A percentile compares a stretch with the other conserved stretches of the same genome.
Evolutionary conservation across 257 asterid species (phyloP).

Genomic region (Linaria vulgaris): DNA sequence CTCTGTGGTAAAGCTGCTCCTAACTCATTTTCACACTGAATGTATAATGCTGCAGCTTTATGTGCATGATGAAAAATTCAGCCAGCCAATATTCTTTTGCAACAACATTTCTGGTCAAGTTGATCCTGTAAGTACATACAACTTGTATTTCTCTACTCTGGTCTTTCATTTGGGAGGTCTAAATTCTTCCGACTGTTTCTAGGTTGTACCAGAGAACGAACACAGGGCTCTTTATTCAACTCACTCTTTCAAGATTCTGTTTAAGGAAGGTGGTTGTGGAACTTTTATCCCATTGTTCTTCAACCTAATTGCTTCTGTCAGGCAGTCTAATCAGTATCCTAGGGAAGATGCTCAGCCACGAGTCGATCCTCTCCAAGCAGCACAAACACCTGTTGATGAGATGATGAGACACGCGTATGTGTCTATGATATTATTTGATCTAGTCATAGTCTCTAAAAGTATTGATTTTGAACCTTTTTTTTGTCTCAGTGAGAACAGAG

Average conservation of each 20-base stretch:
- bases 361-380: conserved; percentile 88
- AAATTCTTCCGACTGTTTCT: conserved; percentile 19
- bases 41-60: conserved; percentile 59
- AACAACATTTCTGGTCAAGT: conserved; percentile 83
- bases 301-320: conserved; percentile 72
- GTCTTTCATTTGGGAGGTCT: conserved; percentile 19
- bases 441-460: background rate
- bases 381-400: conserved; percentile 94
- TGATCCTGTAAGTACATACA: conserved; percentile 65
- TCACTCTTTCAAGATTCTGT: conserved; percentile 86
- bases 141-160: background rate
- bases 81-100: conserved; percentile 87
- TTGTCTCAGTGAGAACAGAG: background rate
- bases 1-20: background rate
- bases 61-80: conserved; percentile 70
- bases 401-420: conserved; percentile 94
- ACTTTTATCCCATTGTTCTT: conserved; percentile 87
- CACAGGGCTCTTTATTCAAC: conserved; percentile 79
- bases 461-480: background rate
- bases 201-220: conserved; percentile 92
- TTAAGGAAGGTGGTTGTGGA: conserved; percentile 99
- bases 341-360: conserved; percentile 45
- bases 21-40: conserved; percentile 4
- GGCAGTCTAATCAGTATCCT: conserved; percentile 57
- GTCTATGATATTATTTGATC: background rate